A percentile compares a stretch with the other conserved stretches of the same genome.
phyloP scores from a whole-genome alignment of 1,284 basidiomycete genomes.

The Boletellus deceptivus region DNA sequence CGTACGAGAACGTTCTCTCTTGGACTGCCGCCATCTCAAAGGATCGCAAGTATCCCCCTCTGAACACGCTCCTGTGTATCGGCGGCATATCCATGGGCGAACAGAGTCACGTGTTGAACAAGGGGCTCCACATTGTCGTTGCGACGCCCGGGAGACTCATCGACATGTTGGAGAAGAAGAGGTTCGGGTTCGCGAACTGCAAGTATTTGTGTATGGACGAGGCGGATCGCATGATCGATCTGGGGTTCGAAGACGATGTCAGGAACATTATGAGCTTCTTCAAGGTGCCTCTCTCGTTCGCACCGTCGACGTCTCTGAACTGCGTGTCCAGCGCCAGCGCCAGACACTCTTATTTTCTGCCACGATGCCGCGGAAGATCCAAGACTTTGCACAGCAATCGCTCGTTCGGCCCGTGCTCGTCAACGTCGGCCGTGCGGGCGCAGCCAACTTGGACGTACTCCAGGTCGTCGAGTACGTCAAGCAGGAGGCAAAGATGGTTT shows the following conservation, averaged over 20 bases:
- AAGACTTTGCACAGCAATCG: constrained; percentile 96
- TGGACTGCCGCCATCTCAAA: constrained; percentile 85
- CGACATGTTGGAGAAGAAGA: constrained; percentile 95
- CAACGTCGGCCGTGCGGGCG: constrained; percentile 97
- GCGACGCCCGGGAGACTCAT: constrained; percentile 95
- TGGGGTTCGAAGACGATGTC: constrained; percentile 99
- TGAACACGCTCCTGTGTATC: constrained; percentile 90
- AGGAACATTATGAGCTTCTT: constrained; percentile 99
- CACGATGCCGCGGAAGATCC: constrained; percentile 98
- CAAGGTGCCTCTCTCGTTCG: constrained; percentile 54
- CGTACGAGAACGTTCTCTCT: constrained; percentile 88
- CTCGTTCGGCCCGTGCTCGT: constrained; percentile 91
- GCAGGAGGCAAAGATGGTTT: constrained; percentile 99
- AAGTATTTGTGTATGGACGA: constrained; percentile 98
- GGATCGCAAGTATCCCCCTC: constrained; percentile 77
- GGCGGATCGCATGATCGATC: constrained; percentile 98
- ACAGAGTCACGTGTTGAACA: constrained; percentile 85
- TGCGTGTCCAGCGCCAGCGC: constrained; percentile 71
- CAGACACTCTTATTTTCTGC: constrained; percentile 98
- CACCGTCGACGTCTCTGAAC: background rate
- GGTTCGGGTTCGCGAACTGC: constrained; percentile 89
- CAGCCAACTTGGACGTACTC: constrained; percentile 94
- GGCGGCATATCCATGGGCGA: constrained; percentile 98
- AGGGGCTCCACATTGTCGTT: constrained; percentile 94
- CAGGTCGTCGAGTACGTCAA: constrained; percentile 99